phyloP scores from a whole-genome alignment of 2,329 filamentous ascomycete genomes.

The Arachnomyces sp. region DNA sequence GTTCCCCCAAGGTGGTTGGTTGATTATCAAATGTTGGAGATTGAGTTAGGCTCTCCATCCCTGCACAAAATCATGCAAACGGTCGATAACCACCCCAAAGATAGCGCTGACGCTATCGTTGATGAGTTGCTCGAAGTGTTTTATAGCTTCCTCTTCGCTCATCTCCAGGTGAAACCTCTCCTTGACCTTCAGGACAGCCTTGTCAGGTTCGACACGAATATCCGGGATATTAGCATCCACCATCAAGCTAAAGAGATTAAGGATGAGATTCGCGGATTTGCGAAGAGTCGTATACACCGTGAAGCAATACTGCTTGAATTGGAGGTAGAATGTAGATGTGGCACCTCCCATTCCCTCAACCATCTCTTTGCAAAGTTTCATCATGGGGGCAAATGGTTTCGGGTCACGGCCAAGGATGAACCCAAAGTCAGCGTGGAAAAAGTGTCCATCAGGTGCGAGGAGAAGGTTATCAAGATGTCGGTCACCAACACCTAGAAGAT shows the following conservation, averaged over 20 bases:
- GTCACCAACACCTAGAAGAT: slow-evolving; percentile 92
- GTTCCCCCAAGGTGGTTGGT: too few relatives aligned
- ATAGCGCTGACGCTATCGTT: slow-evolving; percentile 84
- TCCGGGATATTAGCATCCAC: slow-evolving; percentile 96
- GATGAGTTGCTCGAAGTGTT: slow-evolving; percentile 81
- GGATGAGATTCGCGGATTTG: slow-evolving; percentile 81
- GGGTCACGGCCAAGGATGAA: slow-evolving; percentile 96
- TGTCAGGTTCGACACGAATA: slow-evolving; percentile 84
- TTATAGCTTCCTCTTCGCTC: slow-evolving; percentile 83
- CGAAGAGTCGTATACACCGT: slow-evolving; percentile 86
- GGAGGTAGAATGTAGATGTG: slow-evolving; percentile 69
- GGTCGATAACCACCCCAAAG: slow-evolving; percentile 90
- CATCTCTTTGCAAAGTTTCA: slow-evolving; percentile 98
- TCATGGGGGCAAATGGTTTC: slow-evolving; percentile 91
- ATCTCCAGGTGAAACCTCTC: slow-evolving; percentile 90
- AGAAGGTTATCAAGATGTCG: slow-evolving; percentile 93
- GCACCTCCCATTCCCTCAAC: slow-evolving; percentile 95
- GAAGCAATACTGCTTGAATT: slow-evolving; percentile 94
- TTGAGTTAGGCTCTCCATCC: slow-evolving; percentile 63
- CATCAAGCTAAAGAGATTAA: slow-evolving; percentile 96
- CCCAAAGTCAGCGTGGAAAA: slow-evolving; percentile 98
- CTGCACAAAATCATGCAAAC: slow-evolving; percentile 88
- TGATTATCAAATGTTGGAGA: neutral
- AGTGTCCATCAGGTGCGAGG: slow-evolving; percentile 80
- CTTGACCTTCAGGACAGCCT: slow-evolving; percentile 88